A percentile compares a stretch with the other conserved stretches of the same genome.
These are phyloP conservation scores for Penstemon eatonii DNA, from an alignment of 257 asterid species.

Conservation along the genomic window DNA sequence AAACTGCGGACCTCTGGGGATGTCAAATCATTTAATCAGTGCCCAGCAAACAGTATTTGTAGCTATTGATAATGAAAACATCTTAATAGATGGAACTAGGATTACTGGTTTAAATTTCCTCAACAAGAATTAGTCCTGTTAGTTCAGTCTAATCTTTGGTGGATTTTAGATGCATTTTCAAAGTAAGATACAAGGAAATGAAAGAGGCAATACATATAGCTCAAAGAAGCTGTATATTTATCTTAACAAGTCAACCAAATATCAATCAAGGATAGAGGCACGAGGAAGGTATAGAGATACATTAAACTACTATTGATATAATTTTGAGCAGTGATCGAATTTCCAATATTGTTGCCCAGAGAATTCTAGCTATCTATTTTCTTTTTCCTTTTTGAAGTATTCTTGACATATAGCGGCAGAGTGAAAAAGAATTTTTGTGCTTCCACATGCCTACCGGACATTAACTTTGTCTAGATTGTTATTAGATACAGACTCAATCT, in stretches of 20 bases:
- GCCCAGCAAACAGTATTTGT: background rate
- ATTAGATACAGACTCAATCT: background rate
- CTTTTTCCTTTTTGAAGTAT: background rate
- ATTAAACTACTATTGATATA: background rate
- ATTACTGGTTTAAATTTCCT: background rate
- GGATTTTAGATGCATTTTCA: background rate
- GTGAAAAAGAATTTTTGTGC: background rate
- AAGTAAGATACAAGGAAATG: background rate
- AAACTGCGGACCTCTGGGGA: background rate
- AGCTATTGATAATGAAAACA: background rate
- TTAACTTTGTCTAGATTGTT: background rate
- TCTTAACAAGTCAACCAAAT: background rate
- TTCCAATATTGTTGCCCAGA: background rate
- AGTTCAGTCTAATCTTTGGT: background rate
- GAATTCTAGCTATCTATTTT: slow-evolving; percentile 12
- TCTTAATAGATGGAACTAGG: background rate
- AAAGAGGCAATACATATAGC: background rate
- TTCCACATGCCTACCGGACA: slow-evolving; percentile 9
- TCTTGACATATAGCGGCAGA: slow-evolving; percentile 10
- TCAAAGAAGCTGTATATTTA: background rate
- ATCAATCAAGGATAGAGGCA: background rate
- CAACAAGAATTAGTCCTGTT: background rate
- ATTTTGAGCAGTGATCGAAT: slow-evolving; percentile 1
- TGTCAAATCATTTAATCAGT: background rate
- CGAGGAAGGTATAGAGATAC: background rate